phyloP scores from a whole-genome alignment of 345 rosid species.

The Laguncularia racemosa region DNA sequence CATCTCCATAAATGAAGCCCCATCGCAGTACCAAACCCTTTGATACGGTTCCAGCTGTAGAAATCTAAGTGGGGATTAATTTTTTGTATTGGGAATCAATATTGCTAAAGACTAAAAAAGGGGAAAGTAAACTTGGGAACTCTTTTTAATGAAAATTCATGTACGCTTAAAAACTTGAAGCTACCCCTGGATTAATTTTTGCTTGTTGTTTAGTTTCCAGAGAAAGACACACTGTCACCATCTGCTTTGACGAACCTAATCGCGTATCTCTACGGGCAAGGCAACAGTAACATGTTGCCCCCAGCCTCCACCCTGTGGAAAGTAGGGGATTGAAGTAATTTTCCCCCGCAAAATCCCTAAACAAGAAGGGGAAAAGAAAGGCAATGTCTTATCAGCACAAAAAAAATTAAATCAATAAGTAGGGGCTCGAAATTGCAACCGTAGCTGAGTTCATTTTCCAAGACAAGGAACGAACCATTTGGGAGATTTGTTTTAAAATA shows the following conservation, averaged over 20 bases:
- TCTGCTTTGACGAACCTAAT: constrained; percentile 64
- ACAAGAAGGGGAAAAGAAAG: no score
- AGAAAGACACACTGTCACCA: constrained; percentile 54
- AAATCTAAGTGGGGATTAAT: constrained; percentile 35
- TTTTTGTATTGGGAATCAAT: neutral
- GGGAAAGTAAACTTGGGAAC: neutral
- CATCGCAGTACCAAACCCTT: constrained; percentile 92
- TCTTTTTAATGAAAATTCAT: neutral
- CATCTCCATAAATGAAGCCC: constrained; percentile 82
- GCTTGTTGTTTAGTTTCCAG: constrained; percentile 56
- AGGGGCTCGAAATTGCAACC: no score
- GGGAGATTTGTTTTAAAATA: no score
- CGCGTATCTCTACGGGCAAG: constrained; percentile 46
- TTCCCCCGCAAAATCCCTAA: no score
- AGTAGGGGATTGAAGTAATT: neutral
- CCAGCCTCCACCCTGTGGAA: constrained; percentile 84
- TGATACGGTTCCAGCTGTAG: constrained; percentile 83
- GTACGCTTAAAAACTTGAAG: neutral
- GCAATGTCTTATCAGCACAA: no score
- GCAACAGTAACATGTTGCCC: constrained; percentile 58
- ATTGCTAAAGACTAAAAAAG: neutral
- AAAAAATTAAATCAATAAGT: no score
- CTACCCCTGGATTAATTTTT: constrained; percentile 60
- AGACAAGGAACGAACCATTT: no score
- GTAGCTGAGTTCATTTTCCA: no score